Conservation (phyloP, 805 yeast species). For the Metschnikowia bowlesiae region DNA sequence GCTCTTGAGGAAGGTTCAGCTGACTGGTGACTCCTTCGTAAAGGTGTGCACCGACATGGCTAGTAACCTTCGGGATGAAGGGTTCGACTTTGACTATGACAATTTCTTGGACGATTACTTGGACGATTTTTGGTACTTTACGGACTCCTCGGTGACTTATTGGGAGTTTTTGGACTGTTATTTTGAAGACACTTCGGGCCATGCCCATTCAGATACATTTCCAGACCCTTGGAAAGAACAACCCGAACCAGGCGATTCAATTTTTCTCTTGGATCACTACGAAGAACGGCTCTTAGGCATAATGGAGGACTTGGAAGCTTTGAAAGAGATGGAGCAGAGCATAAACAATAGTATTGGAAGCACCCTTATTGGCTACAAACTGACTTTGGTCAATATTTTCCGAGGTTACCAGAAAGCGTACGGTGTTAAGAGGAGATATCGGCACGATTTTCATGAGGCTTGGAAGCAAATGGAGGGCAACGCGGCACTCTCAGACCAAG, state of each 20-base stretch:
- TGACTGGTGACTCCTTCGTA: neutral
- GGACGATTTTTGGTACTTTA: neutral
- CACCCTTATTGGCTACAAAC: neutral
- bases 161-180: too few relatives aligned
- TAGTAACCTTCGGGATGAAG: neutral
- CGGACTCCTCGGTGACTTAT: too few relatives aligned
- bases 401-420: neutral
- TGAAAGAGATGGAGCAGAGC: neutral
- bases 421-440: neutral
- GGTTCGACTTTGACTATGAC: neutral
- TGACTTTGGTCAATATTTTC: neutral
- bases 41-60: neutral
- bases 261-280: neutral
- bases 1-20: neutral
- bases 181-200: too few relatives aligned
- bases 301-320: neutral
- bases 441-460: neutral
- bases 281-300: neutral
- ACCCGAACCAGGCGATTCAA: too few relatives aligned
- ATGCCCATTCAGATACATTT: too few relatives aligned
- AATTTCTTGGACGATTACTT: too few relatives aligned
- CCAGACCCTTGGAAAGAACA: too few relatives aligned
- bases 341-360: neutral
- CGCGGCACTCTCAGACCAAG: neutral
- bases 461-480: neutral